Conservation (phyloP, 345 rosid genomes). For the Citrus trifoliata region DNA sequence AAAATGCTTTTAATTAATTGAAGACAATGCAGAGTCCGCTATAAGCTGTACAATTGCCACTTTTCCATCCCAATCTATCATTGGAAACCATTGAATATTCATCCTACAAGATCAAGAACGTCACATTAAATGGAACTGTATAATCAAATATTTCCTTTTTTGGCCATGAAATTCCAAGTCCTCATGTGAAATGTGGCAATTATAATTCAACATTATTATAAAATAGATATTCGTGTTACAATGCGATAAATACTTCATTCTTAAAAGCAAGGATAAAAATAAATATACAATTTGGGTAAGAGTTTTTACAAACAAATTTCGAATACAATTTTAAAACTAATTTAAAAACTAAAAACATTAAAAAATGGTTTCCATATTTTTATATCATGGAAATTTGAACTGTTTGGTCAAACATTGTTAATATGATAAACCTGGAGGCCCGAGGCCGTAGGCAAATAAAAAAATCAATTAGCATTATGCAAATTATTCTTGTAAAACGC, state of each 20-base stretch:
- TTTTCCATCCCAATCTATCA: slow-evolving; percentile 15
- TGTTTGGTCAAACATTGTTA: neutral
- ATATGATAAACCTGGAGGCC: neutral
- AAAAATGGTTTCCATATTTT: neutral
- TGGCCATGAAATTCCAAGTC: neutral
- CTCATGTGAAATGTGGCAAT: neutral
- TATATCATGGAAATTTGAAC: neutral
- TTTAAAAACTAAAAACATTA: neutral
- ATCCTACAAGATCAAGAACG: neutral
- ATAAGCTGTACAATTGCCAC: neutral
- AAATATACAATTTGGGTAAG: neutral
- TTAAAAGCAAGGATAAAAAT: neutral
- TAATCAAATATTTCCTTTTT: neutral
- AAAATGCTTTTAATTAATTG: neutral
- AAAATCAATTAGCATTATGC: neutral
- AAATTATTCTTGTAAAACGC: neutral
- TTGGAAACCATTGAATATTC: neutral
- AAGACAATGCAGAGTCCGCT: neutral
- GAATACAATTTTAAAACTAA: neutral
- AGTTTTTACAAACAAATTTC: neutral
- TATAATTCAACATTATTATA: neutral
- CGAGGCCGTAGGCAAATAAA: neutral
- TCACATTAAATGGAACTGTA: neutral
- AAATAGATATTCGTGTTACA: neutral
- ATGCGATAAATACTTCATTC: neutral